Evolutionary conservation across 805 yeast species (phyloP), one percentile per base, ranked within the genome.

Genomic region (Danielia reshetovae): DNA sequence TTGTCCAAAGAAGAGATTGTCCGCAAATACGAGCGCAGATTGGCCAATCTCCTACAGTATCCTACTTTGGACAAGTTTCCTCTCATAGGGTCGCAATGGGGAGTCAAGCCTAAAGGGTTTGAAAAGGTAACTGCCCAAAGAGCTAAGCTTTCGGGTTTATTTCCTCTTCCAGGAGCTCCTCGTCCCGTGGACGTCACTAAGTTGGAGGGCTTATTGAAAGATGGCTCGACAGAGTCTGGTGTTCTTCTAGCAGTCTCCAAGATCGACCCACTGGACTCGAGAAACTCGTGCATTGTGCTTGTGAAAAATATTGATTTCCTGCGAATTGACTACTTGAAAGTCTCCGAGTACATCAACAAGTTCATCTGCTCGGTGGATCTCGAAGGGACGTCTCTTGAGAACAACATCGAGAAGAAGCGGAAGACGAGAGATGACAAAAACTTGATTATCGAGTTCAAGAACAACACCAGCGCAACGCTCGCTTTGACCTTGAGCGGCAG

Each of bases 101-200:
- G 85, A 32, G 62, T 74, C 16, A 68, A 71, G 22, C 88, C 95
- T 1, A 66, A 68, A 41, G 90, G 86, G 0, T 82, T 82, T 52
- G 93, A 85, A 49, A 72, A 74, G 5, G 78, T 83, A 1, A 72
- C 84, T 2, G 83, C 93, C 0, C 85, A 79, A 41, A 67, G 81
- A 40, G 95, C 93, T 5, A 87, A 86, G 49, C 60, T 83, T 12
- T 74, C 86, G 1, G 95, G 95, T 0, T 56, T 85, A 2, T 87
- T 86, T 49, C 86, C 89, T 2, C 63, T 75, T 12, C 90, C 93
- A 1, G 88, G 88, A 4, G 70, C 68, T 43, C 78, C 78, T 0
- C 48, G 70, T 40, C 70, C 70, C 7, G 68, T 65, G 33, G 55
- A 65, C 25, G 56, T 65, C 15, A 62, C 70, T 4, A 71, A 65